phyloP scores from a whole-genome alignment of 768 basidiomycete genomes.

The Cystobasidium tubakii region DNA sequence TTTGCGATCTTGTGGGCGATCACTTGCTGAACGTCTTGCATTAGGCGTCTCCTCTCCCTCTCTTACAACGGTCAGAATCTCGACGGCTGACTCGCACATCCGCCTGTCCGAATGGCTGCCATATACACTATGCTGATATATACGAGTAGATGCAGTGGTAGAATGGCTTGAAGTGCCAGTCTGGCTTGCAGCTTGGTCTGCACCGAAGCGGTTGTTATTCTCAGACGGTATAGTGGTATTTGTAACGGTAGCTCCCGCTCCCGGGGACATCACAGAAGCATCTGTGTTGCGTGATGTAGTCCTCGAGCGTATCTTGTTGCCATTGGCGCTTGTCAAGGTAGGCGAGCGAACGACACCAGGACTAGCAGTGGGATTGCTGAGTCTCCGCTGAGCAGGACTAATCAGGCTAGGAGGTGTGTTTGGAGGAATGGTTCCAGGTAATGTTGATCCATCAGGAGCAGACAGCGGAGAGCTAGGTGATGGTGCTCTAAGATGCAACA shows the following conservation, averaged over 20 bases:
- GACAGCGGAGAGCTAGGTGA: neutral
- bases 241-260: neutral
- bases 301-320: slow-evolving; percentile 30
- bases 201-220: neutral
- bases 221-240: neutral
- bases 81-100: slow-evolving; percentile 33
- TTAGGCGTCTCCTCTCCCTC: slow-evolving; percentile 20
- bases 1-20: neutral
- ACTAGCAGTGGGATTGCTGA: neutral
- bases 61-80: slow-evolving; percentile 24
- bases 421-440: neutral
- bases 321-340: slow-evolving; percentile 12
- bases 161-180: neutral
- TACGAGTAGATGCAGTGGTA: neutral
- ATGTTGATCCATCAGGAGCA: neutral
- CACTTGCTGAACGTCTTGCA: slow-evolving; percentile 17
- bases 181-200: neutral
- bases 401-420: neutral
- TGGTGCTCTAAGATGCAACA: neutral
- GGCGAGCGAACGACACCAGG: neutral
- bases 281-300: slow-evolving; percentile 7
- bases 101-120: slow-evolving; percentile 12
- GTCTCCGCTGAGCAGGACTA: neutral
- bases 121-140: slow-evolving; percentile 7
- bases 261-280: neutral